These are phyloP conservation scores for Wallacemonas rigidus DNA, from an alignment of 208 protist genomes.

Conservation along the genomic window DNA sequence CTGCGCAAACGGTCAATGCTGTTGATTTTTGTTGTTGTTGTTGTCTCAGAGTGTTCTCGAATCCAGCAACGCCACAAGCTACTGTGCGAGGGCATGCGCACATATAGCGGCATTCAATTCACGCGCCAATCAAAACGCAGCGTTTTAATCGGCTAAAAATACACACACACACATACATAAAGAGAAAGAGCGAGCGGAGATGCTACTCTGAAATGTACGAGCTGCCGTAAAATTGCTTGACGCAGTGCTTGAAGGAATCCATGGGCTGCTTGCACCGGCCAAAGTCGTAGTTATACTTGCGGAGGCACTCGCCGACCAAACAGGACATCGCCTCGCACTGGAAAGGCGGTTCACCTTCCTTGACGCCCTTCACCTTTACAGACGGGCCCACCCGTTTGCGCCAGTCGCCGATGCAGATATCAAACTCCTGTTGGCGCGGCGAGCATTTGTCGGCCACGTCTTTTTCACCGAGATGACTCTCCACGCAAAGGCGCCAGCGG, in stretches of 20 bases:
- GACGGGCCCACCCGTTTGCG: slow-evolving; percentile 38
- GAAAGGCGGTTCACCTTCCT: slow-evolving; percentile 73
- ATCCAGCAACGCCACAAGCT: no score
- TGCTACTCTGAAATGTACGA: slow-evolving; percentile 51
- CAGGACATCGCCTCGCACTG: slow-evolving; percentile 82
- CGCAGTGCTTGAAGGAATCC: slow-evolving; percentile 82
- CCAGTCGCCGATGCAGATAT: slow-evolving; percentile 62
- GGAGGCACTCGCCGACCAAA: slow-evolving; percentile 71
- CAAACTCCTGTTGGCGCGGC: slow-evolving; percentile 39
- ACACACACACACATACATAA: no score
- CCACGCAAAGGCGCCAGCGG: slow-evolving; percentile 58
- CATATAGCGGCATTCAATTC: no score
- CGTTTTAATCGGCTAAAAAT: no score
- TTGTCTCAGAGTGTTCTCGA: no score
- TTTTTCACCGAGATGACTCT: slow-evolving; percentile 46
- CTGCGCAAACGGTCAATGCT: no score
- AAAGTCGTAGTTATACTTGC: slow-evolving; percentile 78
- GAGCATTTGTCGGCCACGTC: slow-evolving; percentile 40
- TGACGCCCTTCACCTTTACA: slow-evolving; percentile 62
- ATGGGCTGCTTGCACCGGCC: slow-evolving; percentile 65
- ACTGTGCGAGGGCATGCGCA: no score
- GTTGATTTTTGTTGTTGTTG: no score
- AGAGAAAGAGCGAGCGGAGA: neutral
- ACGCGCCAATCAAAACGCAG: no score
- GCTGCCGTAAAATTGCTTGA: slow-evolving; percentile 73